Evolutionary conservation across 495 filamentous ascomycete species (phyloP), one percentile per base, ranked within the genome.

Genomic region (Stereocaulon alpinum): DNA sequence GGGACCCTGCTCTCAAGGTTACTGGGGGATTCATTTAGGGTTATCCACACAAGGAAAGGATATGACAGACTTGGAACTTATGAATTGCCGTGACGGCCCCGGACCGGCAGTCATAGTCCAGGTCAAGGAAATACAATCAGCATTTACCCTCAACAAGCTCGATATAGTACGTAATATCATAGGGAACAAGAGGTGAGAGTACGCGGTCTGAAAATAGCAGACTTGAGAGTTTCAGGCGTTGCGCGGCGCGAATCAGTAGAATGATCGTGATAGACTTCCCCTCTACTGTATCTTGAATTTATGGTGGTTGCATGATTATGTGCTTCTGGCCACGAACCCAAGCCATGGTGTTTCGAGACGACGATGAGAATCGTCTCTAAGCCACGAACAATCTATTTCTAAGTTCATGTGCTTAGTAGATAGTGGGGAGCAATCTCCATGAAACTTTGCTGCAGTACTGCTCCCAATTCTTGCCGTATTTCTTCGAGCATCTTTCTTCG

Each of bases 401-500:
- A 12, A 37, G 7, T 9, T 37, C 12, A 37, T 9, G 34, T 10
- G 53, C 12, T 70, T 53, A 76, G 51, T 73, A 76, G 40, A 76
- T 59, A 6, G 74, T 73, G 1, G 72, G 77, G 12, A 76, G 40
- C 18, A 79, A 67, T 62, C 74, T 72, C 64, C 71, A 80, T 52
- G 56, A 68, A 55, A 79, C 76, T 40, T 62, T 66, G 27, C 65
- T 48, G 63, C 75, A 76, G 59, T 79, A 79, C 42, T 60, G 63
- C 54, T 71, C 66, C 76, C 76, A 79, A 18, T 65, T 60, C 18
- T 69, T 58, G 3, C 76, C 76, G 61, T 79, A 77, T 55, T 79
- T 79, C 32, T 64, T 66, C 22, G 63, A 67, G 55, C 76, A 78
- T 29, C 74, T 59, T 20, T 65, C 63, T 59, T 79, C 76, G 55